These are phyloP conservation scores for Talaromyces proteolyticus DNA, from an alignment of 495 filamentous ascomycete genomes.

Conservation along the genomic window DNA sequence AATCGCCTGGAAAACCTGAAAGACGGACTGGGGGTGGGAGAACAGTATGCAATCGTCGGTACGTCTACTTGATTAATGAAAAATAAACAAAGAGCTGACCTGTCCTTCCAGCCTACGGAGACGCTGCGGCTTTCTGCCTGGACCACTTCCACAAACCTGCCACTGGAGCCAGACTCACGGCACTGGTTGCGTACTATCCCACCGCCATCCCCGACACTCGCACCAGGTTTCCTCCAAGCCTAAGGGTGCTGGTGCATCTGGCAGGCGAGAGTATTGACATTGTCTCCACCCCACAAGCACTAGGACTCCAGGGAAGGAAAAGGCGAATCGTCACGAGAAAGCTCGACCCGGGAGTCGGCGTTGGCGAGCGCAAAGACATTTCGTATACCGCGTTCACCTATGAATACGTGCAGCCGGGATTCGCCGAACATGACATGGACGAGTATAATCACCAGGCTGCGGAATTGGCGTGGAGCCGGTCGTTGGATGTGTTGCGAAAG, in stretches of 20 bases:
- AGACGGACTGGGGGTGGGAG: slow-evolving; percentile 39
- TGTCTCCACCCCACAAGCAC: slow-evolving; percentile 38
- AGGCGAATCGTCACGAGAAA: slow-evolving; percentile 36
- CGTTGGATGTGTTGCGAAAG: slow-evolving; percentile 41
- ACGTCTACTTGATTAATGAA: slow-evolving; percentile 5
- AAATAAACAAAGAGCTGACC: not conserved
- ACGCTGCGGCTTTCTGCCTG: slow-evolving; percentile 52
- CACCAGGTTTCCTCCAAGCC: slow-evolving; percentile 37
- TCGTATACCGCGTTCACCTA: slow-evolving; percentile 43
- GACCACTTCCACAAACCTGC: slow-evolving; percentile 45
- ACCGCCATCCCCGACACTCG: slow-evolving; percentile 43
- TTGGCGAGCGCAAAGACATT: slow-evolving; percentile 37
- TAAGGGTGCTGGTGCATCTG: slow-evolving; percentile 49
- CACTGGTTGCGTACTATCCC: slow-evolving; percentile 59
- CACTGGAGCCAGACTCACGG: slow-evolving; percentile 35
- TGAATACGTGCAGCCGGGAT: slow-evolving; percentile 42
- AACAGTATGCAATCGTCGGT: slow-evolving; percentile 47
- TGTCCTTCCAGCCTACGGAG: slow-evolving; percentile 42
- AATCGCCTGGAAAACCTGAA: slow-evolving; percentile 37
- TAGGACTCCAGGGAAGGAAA: slow-evolving; percentile 59
- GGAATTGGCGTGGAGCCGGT: slow-evolving; percentile 50
- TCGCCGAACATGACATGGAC: slow-evolving; percentile 49
- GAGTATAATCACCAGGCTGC: slow-evolving; percentile 48
- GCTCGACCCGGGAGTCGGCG: slow-evolving; percentile 48
- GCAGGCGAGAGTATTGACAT: slow-evolving; percentile 43